Evolutionary conservation across 257 asterid species (phyloP).

Genomic region (Ilex asprella): DNA sequence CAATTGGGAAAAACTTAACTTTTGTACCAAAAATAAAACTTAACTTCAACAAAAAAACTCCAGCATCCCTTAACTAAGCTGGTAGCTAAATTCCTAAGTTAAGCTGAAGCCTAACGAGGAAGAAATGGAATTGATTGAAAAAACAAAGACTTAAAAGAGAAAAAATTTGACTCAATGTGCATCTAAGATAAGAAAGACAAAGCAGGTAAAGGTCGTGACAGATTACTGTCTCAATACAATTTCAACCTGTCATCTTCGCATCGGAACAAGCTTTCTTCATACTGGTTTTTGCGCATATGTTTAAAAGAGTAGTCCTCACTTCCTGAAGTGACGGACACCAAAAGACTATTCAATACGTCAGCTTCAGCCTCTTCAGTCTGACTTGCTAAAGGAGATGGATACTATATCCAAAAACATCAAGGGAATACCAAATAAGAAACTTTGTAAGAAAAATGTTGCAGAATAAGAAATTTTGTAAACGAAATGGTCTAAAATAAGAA

Average conservation of each 20-base stretch:
- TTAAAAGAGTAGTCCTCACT: slow-evolving; percentile 97
- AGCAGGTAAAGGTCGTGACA: slow-evolving; percentile 1
- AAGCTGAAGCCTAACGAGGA: slow-evolving; percentile 9
- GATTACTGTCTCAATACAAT: slow-evolving; percentile 10
- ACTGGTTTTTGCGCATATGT: slow-evolving; percentile 95
- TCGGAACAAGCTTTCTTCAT: slow-evolving; percentile 91
- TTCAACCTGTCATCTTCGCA: slow-evolving; percentile 95
- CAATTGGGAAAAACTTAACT: too few relatives aligned
- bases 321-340: slow-evolving; percentile 99
- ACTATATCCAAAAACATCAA: slow-evolving; percentile 45
- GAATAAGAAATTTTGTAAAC: slow-evolving; percentile 2
- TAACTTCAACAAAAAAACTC: slow-evolving; percentile 4
- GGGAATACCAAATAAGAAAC: slow-evolving; percentile 21
- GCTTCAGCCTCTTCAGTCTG: slow-evolving; percentile 58
- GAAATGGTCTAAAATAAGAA: slow-evolving; percentile 12
- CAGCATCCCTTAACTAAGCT: slow-evolving; percentile 7
- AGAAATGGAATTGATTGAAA: slow-evolving; percentile 2
- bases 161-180: background rate
- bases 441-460: slow-evolving; percentile 10
- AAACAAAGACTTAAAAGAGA: slow-evolving; percentile 1
- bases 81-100: slow-evolving; percentile 1
- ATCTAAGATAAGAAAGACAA: background rate
- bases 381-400: slow-evolving; percentile 77
- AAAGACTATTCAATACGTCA: slow-evolving; percentile 76
- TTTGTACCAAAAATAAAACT: background rate